These are phyloP conservation scores for Dictyostelium citrinum DNA, from an alignment of 78 protist genomes.

Conservation along the genomic window DNA sequence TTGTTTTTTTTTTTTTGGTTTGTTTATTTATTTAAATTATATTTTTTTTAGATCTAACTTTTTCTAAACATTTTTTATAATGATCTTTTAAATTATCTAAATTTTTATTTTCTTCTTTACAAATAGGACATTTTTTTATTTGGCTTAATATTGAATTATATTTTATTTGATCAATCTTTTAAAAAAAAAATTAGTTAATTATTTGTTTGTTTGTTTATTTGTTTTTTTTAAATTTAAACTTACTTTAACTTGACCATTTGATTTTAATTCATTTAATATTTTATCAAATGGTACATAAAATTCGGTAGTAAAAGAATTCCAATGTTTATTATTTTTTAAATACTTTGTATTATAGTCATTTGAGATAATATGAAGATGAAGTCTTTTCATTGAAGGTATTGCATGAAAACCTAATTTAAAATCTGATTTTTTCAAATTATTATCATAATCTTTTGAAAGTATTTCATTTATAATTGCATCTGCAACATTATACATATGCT, in stretches of 20 bases:
- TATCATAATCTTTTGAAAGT: not conserved
- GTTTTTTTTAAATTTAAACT: not conserved
- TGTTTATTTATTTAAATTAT: no score
- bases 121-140: not conserved
- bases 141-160: not conserved
- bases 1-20: no score
- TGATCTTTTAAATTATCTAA: not conserved
- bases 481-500: not conserved
- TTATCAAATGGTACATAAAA: slow-evolving; percentile 61
- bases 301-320: slow-evolving; percentile 85
- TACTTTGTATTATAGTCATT: slow-evolving; percentile 72
- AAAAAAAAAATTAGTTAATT: not conserved
- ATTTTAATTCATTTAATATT: not conserved
- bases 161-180: not conserved
- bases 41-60: not conserved
- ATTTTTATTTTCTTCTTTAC: not conserved
- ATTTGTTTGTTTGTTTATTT: no score
- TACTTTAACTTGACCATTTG: not conserved
- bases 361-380: slow-evolving; percentile 86
- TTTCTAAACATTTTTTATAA: not conserved
- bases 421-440: not conserved
- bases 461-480: not conserved
- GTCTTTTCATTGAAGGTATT: slow-evolving; percentile 67
- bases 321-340: slow-evolving; percentile 88
- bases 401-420: slow-evolving; percentile 82